A percentile compares a stretch with the other conserved stretches of the same genome.
Conservation (phyloP, 176 grass and related monocot genomes). For the Otatea glauca region DNA sequence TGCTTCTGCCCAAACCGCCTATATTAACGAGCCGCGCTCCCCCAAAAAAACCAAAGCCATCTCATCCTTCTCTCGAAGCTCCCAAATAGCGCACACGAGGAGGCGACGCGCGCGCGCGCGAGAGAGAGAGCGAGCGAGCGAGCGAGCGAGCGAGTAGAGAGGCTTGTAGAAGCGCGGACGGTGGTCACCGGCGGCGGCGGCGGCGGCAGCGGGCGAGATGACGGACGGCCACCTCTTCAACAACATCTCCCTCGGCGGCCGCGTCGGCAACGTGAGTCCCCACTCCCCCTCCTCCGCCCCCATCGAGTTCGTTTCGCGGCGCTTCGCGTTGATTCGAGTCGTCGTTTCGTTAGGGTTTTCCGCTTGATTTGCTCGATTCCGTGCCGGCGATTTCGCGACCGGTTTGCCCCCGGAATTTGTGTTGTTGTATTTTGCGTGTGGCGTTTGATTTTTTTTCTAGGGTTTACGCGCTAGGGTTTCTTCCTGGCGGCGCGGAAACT, state of each 20-base stretch:
- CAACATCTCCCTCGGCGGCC: constrained; percentile 82
- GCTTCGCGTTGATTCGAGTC: neutral
- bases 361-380: neutral
- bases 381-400: neutral
- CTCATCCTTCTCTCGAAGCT: constrained; percentile 29
- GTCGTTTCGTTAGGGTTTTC: constrained; percentile 17
- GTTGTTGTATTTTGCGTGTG: neutral
- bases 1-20: neutral
- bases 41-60: constrained; percentile 3
- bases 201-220: constrained; percentile 34
- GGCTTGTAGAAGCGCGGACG: neutral
- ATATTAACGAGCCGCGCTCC: constrained; percentile 29
- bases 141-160: constrained; percentile 10
- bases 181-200: neutral
- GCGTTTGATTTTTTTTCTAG: constrained; percentile 9
- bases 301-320: neutral
- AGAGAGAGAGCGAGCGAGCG: constrained; percentile 5
- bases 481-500: neutral
- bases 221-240: constrained; percentile 73
- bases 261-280: constrained; percentile 71
- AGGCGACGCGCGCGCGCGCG: neutral
- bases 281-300: neutral
- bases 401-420: neutral
- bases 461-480: constrained; percentile 34
- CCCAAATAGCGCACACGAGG: constrained; percentile 3